Conservation (phyloP, 83 land plant genomes). For the Diphasiastrum complanatum region DNA sequence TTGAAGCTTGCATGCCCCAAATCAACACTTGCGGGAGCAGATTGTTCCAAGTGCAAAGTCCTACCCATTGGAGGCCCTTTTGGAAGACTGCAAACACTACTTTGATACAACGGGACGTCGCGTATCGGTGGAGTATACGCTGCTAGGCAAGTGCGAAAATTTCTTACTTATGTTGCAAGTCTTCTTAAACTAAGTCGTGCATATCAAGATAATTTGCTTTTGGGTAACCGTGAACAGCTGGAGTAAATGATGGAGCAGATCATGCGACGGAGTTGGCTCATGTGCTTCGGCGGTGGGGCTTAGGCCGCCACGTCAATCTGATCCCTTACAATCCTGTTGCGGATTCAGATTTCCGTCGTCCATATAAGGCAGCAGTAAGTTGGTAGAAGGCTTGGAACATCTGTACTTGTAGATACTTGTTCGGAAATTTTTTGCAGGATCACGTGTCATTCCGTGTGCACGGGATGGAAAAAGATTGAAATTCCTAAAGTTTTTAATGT, state of each 20-base stretch:
- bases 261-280: slow-evolving; percentile 83
- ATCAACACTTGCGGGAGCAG: slow-evolving; percentile 76
- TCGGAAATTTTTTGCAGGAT: not conserved
- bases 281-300: slow-evolving; percentile 66
- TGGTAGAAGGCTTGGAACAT: no score
- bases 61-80: slow-evolving; percentile 79
- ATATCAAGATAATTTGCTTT: not conserved
- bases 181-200: not conserved
- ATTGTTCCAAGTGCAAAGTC: slow-evolving; percentile 95
- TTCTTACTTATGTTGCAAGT: not conserved
- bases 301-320: slow-evolving; percentile 77
- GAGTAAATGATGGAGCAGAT: slow-evolving; percentile 70
- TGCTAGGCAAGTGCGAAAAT: slow-evolving; percentile 69
- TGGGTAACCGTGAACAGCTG: slow-evolving; percentile 42
- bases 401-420: not conserved
- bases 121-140: slow-evolving; percentile 92
- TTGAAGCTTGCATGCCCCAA: slow-evolving; percentile 90
- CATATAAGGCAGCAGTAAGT: slow-evolving; percentile 67
- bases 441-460: not conserved
- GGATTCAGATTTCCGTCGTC: slow-evolving; percentile 75
- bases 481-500: not conserved
- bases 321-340: slow-evolving; percentile 90
- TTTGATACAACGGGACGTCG: slow-evolving; percentile 69
- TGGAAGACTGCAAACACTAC: slow-evolving; percentile 82
- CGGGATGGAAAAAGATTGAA: not conserved